Evolutionary conservation across 495 filamentous ascomycete genomes (phyloP), one percentile per base, ranked within the genome.

Genomic region (Jackrogersella minutella): DNA sequence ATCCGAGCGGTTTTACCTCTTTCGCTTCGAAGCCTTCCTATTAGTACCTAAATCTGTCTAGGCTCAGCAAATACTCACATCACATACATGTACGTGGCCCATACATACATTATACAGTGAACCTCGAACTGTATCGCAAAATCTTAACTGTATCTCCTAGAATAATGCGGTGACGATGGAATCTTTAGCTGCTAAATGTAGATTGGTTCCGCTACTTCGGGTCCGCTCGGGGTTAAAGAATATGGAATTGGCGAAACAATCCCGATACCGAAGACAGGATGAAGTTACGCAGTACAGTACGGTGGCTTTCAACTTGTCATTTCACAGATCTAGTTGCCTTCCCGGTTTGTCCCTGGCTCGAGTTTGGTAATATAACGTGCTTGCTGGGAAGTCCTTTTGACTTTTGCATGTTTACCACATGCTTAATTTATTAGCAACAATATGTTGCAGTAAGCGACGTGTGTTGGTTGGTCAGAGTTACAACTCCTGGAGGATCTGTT

Each of bases 401-500:
- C 6, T 22, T 41, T 55, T n/a, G 14, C 31, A 21, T 28, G 36
- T 56, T 31, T 31, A 36, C 37, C 26, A 58, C 34, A 24, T 52
- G 30, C 17, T 13, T 44, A 36, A 52, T 62, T 40, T 62, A 62
- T 58, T 34, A 60, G 26, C 30, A 62, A 57, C 51, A 33, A 0
- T 4, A 49, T 34, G 17, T 39, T 52, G 44, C 34, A 58, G 44
- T 54, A 68, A 57, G 52, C 41, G 64, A 47, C 36, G 47, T 39
- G 22, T 21, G 33, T 37, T 58, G 58, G 54, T 62, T 68, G 46
- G 59, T 53, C 40, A 53, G 44, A 41, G 49, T 61, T 22, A 41
- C 52, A 28, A 46, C 66, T 69, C 66, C 66, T 69, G 61, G 62
- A 69, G 66, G 66, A 69, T 69, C 66, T 62, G 37, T 57, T 41